phyloP scores from a whole-genome alignment of 495 filamentous ascomycete species.

The Aspergillus ostianus region DNA sequence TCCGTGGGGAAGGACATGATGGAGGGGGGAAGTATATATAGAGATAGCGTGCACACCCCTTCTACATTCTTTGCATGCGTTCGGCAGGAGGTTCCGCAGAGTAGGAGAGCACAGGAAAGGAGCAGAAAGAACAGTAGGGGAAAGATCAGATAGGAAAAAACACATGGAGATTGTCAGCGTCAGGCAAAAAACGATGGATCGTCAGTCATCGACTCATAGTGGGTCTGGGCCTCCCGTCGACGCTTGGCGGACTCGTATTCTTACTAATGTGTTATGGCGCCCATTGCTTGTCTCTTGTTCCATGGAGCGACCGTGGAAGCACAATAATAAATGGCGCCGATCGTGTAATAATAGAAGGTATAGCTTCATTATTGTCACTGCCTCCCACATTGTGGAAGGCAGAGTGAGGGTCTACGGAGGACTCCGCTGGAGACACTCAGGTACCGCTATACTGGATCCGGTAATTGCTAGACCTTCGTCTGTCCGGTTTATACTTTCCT shows the following conservation, averaged over 20 bases:
- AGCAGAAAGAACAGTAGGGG: neutral
- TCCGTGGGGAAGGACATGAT: slow-evolving; percentile 32
- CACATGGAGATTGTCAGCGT: neutral
- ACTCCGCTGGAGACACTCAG: neutral
- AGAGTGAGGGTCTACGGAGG: too few relatives aligned
- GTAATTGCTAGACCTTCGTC: neutral
- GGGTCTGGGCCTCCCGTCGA: neutral
- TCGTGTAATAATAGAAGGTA: too few relatives aligned
- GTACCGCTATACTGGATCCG: neutral
- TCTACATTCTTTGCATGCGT: neutral
- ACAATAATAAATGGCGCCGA: too few relatives aligned
- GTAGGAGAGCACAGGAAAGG: neutral
- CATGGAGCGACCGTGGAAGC: too few relatives aligned
- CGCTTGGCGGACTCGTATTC: too few relatives aligned
- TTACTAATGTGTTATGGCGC: neutral
- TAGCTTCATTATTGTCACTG: too few relatives aligned
- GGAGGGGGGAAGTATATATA: neutral
- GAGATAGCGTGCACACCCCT: neutral
- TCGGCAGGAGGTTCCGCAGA: too few relatives aligned
- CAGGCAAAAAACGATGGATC: slow-evolving; percentile 4
- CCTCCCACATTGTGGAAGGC: too few relatives aligned
- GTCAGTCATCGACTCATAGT: slow-evolving; percentile 21
- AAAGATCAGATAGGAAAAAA: neutral
- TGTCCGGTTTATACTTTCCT: neutral
- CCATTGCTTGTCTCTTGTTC: neutral